Base-by-base conservation (phyloP, 140 eudicot genomes). In the Ambrosia hybrid region DNA sequence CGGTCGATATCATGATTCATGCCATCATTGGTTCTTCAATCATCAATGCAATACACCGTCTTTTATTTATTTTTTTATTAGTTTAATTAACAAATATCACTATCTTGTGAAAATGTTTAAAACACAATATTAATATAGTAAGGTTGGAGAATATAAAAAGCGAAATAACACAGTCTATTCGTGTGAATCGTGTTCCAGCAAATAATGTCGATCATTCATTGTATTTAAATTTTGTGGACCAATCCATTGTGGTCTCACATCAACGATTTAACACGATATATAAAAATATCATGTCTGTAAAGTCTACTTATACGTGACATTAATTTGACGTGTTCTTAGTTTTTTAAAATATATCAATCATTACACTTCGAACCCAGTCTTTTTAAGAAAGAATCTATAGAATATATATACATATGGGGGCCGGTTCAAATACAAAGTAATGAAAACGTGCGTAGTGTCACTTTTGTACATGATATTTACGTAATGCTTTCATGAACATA, bases 241-340 rank as follows among this genome's bases (percentile, higher is more conserved):
- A 17, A 21, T 46, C 17, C 71, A 66, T 45, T 58, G 65, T 53
- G 13, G 65, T 58, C 36, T 57, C 65, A 59, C 65, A 59, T 59
- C 65, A 59, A 7, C 15, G 2, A 59, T 59, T 59, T 30, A 30
- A 33, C 43, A 59, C 39, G 65, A 26, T 15, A 57, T 57, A 55
- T 7, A 1, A 14, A 30, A 21, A 59, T 58, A 17, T 58, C 65
- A 9, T 59, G 14, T 30, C n/a, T 26, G 41, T 21, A 12, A 59
- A 59, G 41, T 59, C 6, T 10, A 17, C 65, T 59, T 59, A 59
- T 59, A 15, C 1, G 41, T 7, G n/a, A 30, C 43, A 30, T 30
- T 59, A n/a, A 5, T 55, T 55, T 55, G 30, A 3, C 59, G 15
- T 55, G 10, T 55, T 15, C 59, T 55, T 55, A 15, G 9, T 21